Percentiles rank a stretch among this genome's conserved stretches.
Conservation (phyloP, 2,329 filamentous ascomycete species). For the Tympanopsis confertula region DNA sequence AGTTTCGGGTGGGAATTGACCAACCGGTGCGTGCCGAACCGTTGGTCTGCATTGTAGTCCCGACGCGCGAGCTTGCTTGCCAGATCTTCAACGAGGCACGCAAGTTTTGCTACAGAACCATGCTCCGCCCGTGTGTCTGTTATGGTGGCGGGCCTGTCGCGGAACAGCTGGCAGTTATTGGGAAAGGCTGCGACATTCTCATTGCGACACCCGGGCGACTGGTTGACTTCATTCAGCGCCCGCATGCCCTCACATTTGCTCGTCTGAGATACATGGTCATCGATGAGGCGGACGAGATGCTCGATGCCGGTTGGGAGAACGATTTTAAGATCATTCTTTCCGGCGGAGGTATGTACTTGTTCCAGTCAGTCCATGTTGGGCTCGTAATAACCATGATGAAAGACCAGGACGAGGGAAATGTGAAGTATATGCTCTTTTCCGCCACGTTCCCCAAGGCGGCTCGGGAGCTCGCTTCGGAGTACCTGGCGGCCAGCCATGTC, state of each 20-base stretch:
- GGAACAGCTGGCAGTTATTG: constrained; percentile 62
- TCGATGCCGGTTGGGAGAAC: constrained; percentile 66
- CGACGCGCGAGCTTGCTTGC: constrained; percentile 78
- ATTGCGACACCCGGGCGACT: constrained; percentile 82
- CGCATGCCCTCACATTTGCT: constrained; percentile 55
- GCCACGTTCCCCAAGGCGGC: constrained; percentile 81
- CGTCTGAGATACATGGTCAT: constrained; percentile 74
- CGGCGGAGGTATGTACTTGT: constrained; percentile 58
- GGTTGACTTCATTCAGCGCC: constrained; percentile 68
- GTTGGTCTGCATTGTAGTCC: constrained; percentile 72
- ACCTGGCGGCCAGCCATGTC: constrained; percentile 63
- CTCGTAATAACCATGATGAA: constrained; percentile 16
- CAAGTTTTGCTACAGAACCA: constrained; percentile 85
- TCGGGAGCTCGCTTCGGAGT: constrained; percentile 64
- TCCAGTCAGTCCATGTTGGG: background rate
- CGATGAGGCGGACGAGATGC: constrained; percentile 91
- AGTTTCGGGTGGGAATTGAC: constrained; percentile 35
- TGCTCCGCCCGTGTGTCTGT: constrained; percentile 80
- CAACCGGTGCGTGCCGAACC: constrained; percentile 64
- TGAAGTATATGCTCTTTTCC: constrained; percentile 75
- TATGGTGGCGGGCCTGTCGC: constrained; percentile 73
- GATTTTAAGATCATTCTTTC: constrained; percentile 66
- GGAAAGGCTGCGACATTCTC: constrained; percentile 78
- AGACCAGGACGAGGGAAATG: constrained; percentile 64
- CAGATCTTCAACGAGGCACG: constrained; percentile 94